Evolutionary conservation across 208 protist genomes (phyloP), one percentile per base, ranked within the genome.

Genomic region (Acanthamoeba triangularis): DNA sequence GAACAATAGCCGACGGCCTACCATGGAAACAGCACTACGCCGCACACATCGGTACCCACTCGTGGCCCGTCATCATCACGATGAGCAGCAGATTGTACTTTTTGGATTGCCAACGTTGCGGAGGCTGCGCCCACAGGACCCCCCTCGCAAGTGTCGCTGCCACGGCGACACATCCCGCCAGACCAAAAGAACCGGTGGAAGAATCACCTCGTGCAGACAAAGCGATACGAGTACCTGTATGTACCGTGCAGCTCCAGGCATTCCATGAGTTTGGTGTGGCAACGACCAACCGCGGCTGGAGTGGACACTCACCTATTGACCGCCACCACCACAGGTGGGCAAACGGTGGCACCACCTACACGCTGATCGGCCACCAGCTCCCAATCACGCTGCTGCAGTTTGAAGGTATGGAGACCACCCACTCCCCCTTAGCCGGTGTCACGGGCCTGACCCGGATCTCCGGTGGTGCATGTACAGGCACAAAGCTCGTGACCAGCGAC

Each of bases 281-380:
- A n/a, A n/a, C n/a, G n/a, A n/a, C n/a, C n/a, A n/a, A n/a, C n/a
- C n/a, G n/a, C n/a, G n/a, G 49, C 49, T 54, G 49, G 49, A 54
- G 49, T 54, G 5, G 59, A 3, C 59, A n/a, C 59, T 65, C 13
- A n/a, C 20, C n/a, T 44, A 25, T 8, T 72, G 3, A 25, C 63
- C n/a, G 5, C 8, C n/a, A 5, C 63, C 63, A 25, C 63, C 8
- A 25, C 49, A 87, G 78, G 16, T 87, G 78, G 78, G 13, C 49
- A 1, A 61, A 30, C 47, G 78, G 78, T 6, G 78, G 78, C 47
- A 87, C 78, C 7, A 87, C 78, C 28, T 87, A 87, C 78, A 87
- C 47, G 23, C 49, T 87, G 28, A 30, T 61, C 13, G 78, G 78
- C 2, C 78, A 87, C 20, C 41, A 87, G 28, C 37, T 61, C 28